A percentile compares a stretch with the other conserved stretches of the same genome.
phyloP scores from a whole-genome alignment of 2,329 filamentous ascomycete genomes.

The Alternaria atra region DNA sequence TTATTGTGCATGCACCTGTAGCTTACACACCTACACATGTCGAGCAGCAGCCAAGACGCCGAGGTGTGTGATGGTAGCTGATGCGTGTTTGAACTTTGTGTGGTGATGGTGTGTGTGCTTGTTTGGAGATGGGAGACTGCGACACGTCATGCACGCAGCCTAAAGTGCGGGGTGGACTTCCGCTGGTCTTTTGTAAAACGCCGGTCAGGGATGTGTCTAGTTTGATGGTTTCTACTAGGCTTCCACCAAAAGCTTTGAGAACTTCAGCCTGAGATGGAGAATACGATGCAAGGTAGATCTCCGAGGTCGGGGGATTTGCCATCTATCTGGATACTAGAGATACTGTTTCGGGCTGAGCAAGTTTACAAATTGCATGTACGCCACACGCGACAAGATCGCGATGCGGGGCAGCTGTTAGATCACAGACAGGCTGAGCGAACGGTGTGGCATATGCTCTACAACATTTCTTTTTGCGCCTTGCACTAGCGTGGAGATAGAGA shows the following conservation, averaged over 20 bases:
- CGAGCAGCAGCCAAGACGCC: slow-evolving; percentile 4
- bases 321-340: not conserved
- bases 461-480: slow-evolving; percentile 3
- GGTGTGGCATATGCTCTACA: slow-evolving; percentile 1
- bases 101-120: slow-evolving; percentile 10
- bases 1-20: not conserved
- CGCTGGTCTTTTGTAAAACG: not conserved
- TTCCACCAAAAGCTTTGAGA: not conserved
- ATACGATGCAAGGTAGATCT: not conserved
- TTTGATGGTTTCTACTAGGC: not conserved
- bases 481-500: not conserved
- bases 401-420: not conserved
- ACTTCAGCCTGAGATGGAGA: not conserved
- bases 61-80: slow-evolving; percentile 6
- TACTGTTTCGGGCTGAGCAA: not conserved
- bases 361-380: not conserved
- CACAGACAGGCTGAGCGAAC: not conserved
- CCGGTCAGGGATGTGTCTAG: not conserved
- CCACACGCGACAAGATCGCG: not conserved
- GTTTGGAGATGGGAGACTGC: slow-evolving; percentile 2
- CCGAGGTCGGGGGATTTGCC: not conserved
- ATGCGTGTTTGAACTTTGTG: slow-evolving; percentile 6
- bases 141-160: slow-evolving; percentile 9
- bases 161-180: slow-evolving; percentile 4
- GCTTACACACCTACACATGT: slow-evolving; percentile 3